Percentiles rank a stretch among this genome's conserved stretches.
These are phyloP conservation scores for Aspergillus udagawae DNA, from an alignment of 2,329 filamentous ascomycete species.

Conservation along the genomic window DNA sequence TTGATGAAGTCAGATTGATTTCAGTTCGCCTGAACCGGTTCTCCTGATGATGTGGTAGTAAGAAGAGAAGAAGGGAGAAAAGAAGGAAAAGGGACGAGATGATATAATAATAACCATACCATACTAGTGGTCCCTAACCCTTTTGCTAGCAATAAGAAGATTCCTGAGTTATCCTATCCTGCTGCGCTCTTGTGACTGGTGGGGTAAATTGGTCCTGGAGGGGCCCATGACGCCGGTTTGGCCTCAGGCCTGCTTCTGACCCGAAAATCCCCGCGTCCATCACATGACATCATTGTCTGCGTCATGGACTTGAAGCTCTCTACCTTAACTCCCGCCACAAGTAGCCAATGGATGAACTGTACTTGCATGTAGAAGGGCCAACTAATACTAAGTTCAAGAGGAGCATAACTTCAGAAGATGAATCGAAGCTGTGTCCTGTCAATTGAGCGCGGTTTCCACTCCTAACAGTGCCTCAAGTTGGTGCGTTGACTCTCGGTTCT, in stretches of 20 bases:
- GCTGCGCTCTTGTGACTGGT: conserved; percentile 4
- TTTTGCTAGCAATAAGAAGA: neutral
- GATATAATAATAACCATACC: neutral
- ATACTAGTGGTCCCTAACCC: neutral
- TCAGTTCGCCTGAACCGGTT: conserved; percentile 12
- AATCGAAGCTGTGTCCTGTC: neutral
- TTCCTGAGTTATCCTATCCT: neutral
- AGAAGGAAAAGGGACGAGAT: neutral
- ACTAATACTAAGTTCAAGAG: no score
- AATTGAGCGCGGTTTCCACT: neutral
- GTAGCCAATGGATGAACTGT: neutral
- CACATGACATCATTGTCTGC: conserved; percentile 22
- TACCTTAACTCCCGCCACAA: neutral
- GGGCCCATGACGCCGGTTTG: conserved; percentile 14
- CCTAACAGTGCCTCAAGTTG: neutral
- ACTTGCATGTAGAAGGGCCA: neutral
- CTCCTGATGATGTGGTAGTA: neutral
- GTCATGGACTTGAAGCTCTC: neutral
- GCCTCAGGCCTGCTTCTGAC: conserved; percentile 14
- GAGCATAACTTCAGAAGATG: no score
- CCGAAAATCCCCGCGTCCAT: conserved; percentile 23
- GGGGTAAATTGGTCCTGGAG: conserved; percentile 8
- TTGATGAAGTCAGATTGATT: conserved; percentile 36
- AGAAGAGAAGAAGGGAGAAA: conserved; percentile 1
- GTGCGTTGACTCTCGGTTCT: neutral